Evolutionary conservation across 2,329 filamentous ascomycete species (phyloP), one percentile per base, ranked within the genome.

Genomic region (Purpureocillium takamizusanense): DNA sequence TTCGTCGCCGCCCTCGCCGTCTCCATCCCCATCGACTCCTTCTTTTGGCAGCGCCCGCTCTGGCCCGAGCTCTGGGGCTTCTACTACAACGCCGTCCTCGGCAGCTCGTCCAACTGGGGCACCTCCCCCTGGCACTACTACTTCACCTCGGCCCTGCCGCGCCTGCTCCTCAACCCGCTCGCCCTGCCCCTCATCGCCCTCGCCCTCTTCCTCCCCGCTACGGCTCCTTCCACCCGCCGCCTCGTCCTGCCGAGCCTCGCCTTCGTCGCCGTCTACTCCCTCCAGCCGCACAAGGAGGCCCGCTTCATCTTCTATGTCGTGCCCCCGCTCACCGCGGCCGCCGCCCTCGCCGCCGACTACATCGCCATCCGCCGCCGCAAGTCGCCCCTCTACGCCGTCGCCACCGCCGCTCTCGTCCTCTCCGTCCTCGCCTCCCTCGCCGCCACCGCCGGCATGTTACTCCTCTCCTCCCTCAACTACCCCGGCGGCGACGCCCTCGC

Each of bases 61-160:
- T 98, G 92, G 92, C 89, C 92, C 1, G 92, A 98, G 60, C 77
- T 94, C 43, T 78, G 76, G 49, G 88, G 79, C 2, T 97, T 98
- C 65, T 80, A 85, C 59, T 97, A 84, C 71, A 98, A 98, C 59
- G 88, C 87, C 39, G 63, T 97, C 36, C 74, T 83, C 38, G 87
- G 88, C 16, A 82, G 86, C 42, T 85, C 89, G 1, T 81, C 84
- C 4, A 76, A 83, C 47, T 98, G 92, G 92, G 92, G 92, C 27
- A 82, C 82, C 8, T 84, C 82, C 8, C 84, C 88, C 0, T 90
- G 82, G 76, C 70, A 87, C 55, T 94, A 81, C 63, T 98, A 98
- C 64, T 87, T 94, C 56, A 67, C 72, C 17, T 87, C 82, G 17
- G 80, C 87, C 1, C 63, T 97, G 1, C 90, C 90, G 3, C 81